Percentiles rank a stretch among this genome's conserved stretches.
Evolutionary conservation across 2,329 filamentous ascomycete species (phyloP).

Genomic region (Ophiocordyceps camponoti-leonardi): DNA sequence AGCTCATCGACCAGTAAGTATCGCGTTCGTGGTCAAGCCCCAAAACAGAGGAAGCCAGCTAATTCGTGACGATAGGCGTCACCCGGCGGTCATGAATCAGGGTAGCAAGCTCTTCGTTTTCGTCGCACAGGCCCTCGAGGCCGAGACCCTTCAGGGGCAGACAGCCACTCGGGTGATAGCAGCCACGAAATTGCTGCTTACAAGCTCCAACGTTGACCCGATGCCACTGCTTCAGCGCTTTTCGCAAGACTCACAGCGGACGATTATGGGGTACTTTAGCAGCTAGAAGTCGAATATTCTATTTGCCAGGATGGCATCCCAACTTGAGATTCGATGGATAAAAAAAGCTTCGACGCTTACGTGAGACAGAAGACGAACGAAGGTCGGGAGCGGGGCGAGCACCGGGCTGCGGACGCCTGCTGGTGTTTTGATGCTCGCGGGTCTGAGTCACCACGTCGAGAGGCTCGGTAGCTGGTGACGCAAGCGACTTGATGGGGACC

Average conservation of each 20-base stretch:
- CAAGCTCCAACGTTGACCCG: constrained; percentile 56
- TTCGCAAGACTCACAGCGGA: constrained; percentile 63
- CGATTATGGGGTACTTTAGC: constrained; percentile 58
- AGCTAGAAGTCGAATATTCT: constrained; percentile 24
- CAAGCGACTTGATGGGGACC: not conserved
- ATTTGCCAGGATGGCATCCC: not conserved
- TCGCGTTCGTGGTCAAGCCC: not conserved
- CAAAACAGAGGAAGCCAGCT: constrained; percentile 4
- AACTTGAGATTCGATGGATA: not conserved
- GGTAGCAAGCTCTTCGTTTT: constrained; percentile 68
- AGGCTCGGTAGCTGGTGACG: not conserved
- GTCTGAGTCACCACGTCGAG: not conserved
- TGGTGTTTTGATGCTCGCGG: not conserved
- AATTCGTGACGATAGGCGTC: constrained; percentile 45
- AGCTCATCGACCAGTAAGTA: constrained; percentile 87
- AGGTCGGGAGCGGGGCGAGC: not conserved
- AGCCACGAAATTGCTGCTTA: constrained; percentile 63
- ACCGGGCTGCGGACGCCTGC: not conserved
- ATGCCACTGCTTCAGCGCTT: constrained; percentile 60
- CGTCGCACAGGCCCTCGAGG: constrained; percentile 77
- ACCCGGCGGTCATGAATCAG: constrained; percentile 62
- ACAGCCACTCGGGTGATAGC: constrained; percentile 61
- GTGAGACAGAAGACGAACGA: not conserved
- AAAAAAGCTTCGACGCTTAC: not conserved
- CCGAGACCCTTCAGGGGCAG: constrained; percentile 74